Conservation (phyloP, 495 filamentous ascomycete species). For the Hypoxylon rickii region DNA sequence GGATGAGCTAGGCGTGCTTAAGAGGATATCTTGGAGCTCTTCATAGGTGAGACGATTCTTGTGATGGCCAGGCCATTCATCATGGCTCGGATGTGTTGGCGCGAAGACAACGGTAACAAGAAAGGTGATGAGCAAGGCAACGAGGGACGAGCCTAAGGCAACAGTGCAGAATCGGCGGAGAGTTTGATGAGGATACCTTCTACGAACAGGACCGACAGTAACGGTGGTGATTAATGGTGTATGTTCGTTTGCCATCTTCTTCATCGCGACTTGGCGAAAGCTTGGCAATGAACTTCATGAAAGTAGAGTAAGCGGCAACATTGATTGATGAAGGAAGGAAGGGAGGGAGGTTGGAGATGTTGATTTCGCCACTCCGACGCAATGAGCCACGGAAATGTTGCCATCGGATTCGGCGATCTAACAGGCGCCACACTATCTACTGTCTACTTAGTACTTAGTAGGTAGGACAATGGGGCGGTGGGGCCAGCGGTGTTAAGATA, state of each 20-base stretch:
- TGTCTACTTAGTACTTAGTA: too few species aligned
- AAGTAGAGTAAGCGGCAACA: background rate
- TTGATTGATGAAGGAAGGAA: background rate
- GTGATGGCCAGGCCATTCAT: constrained; percentile 47
- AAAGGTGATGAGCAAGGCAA: constrained; percentile 65
- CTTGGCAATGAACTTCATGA: constrained; percentile 20
- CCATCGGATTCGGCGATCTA: constrained; percentile 11
- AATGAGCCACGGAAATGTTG: constrained; percentile 22
- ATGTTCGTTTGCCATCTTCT: constrained; percentile 59
- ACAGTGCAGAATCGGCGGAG: constrained; percentile 76
- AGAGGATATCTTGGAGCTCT: constrained; percentile 71
- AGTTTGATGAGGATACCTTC: constrained; percentile 69
- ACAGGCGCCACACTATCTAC: background rate
- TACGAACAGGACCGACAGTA: constrained; percentile 54
- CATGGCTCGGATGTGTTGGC: constrained; percentile 48
- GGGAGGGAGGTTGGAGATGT: constrained; percentile 4
- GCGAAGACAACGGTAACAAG: constrained; percentile 57
- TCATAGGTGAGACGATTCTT: constrained; percentile 57
- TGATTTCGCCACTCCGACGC: constrained; percentile 22
- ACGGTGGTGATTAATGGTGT: constrained; percentile 67
- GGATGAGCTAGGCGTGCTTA: constrained; percentile 69
- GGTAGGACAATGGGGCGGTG: too few species aligned
- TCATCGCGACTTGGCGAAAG: constrained; percentile 12
- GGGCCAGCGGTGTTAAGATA: too few species aligned
- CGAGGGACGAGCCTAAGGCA: constrained; percentile 58